Evolutionary conservation across 768 basidiomycete species (phyloP).

Genomic region (Obba rivulosa): DNA sequence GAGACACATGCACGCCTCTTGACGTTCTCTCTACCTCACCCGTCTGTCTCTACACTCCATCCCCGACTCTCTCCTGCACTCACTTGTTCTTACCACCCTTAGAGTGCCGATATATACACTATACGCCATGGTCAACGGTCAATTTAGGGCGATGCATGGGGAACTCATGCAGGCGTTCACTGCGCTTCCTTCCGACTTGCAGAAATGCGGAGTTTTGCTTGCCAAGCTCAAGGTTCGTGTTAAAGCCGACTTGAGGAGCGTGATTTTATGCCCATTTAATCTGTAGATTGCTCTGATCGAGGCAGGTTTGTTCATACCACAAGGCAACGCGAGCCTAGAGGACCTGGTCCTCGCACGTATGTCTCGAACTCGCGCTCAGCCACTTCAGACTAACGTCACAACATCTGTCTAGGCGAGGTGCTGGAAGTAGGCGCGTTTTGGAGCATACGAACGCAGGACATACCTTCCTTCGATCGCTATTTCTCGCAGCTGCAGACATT

Average conservation of each 20-base stretch:
- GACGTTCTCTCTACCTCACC: background rate
- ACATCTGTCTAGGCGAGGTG: slow-evolving; percentile 63
- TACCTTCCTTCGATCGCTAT: slow-evolving; percentile 93
- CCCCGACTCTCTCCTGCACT: background rate
- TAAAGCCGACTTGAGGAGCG: background rate
- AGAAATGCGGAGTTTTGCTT: slow-evolving; percentile 57
- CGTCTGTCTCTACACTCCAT: slow-evolving; percentile 3
- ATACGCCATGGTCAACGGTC: slow-evolving; percentile 41
- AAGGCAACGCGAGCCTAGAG: slow-evolving; percentile 51
- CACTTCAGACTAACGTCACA: background rate
- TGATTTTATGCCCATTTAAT: background rate
- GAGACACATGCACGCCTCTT: slow-evolving; percentile 5
- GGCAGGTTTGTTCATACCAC: slow-evolving; percentile 72
- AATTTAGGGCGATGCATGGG: slow-evolving; percentile 57
- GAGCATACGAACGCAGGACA: slow-evolving; percentile 83
- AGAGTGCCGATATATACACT: background rate
- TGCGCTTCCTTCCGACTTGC: slow-evolving; percentile 60
- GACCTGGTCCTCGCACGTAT: slow-evolving; percentile 74
- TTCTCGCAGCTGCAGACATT: slow-evolving; percentile 88
- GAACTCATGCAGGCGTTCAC: slow-evolving; percentile 65
- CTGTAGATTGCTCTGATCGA: slow-evolving; percentile 71
- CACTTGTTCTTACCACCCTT: slow-evolving; percentile 2
- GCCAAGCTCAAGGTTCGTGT: slow-evolving; percentile 68
- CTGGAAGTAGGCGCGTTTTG: slow-evolving; percentile 95
- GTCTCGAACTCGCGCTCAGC: slow-evolving; percentile 22